A percentile compares a stretch with the other conserved stretches of the same genome.
Evolutionary conservation across 2,329 filamentous ascomycete species (phyloP).

Genomic region (Colletotrichum cordylinicola): DNA sequence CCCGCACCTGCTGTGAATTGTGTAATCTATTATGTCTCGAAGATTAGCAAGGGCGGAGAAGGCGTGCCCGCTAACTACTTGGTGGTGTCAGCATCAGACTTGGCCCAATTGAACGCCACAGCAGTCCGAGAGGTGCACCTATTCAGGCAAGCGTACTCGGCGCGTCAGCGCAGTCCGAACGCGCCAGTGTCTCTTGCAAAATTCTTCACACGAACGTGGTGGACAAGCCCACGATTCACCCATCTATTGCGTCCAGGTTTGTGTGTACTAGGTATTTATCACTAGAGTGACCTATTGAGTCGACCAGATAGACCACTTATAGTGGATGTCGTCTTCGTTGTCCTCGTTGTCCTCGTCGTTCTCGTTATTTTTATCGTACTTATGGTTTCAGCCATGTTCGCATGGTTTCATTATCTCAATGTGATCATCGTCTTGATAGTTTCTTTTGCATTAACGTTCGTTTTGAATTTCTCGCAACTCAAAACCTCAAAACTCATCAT

Average conservation of each 20-base stretch:
- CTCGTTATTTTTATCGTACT: background rate
- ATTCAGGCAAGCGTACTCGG: background rate
- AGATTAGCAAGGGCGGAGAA: background rate
- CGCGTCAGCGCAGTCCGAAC: background rate
- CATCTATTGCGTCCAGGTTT: background rate
- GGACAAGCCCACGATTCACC: accelerated
- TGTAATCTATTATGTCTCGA: background rate
- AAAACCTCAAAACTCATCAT: background rate
- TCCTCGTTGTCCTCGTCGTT: background rate
- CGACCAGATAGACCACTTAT: background rate
- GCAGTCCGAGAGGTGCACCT: background rate
- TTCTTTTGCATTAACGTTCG: background rate
- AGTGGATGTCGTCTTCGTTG: no score
- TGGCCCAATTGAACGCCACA: background rate
- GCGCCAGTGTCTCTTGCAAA: background rate
- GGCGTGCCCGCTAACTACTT: background rate
- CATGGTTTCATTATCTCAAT: background rate
- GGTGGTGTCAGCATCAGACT: background rate
- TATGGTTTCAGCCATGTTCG: background rate
- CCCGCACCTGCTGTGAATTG: background rate
- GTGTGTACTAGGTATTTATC: accelerated
- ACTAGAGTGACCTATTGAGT: background rate
- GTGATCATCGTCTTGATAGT: background rate
- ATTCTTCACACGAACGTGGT: background rate
- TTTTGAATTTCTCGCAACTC: no score